phyloP scores from a whole-genome alignment of 768 basidiomycete genomes.

The Sarcodon aspratus region DNA sequence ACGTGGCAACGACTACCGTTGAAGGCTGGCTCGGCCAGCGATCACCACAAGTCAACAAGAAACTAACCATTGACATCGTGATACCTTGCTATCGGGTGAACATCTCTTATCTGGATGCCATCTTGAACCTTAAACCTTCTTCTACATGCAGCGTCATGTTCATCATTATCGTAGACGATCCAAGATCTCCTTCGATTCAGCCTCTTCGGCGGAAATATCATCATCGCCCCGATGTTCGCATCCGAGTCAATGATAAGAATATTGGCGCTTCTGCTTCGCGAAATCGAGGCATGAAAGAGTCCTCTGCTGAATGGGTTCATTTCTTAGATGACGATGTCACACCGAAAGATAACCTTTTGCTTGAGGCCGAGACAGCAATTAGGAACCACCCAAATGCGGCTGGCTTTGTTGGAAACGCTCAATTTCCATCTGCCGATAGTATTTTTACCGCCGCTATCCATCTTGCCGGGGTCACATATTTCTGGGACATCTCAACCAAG shows the following conservation, averaged over 20 bases:
- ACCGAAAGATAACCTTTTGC: slow-evolving; percentile 29
- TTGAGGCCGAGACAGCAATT: slow-evolving; percentile 35
- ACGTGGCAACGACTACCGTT: slow-evolving; percentile 24
- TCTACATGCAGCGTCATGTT: slow-evolving; percentile 36
- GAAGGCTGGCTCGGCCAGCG: slow-evolving; percentile 24
- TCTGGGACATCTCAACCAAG: slow-evolving; percentile 51
- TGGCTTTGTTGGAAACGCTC: slow-evolving; percentile 41
- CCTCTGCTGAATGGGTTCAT: slow-evolving; percentile 42
- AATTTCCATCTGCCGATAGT: slow-evolving; percentile 34
- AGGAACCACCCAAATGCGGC: slow-evolving; percentile 33
- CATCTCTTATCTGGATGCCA: slow-evolving; percentile 27
- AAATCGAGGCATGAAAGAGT: slow-evolving; percentile 43
- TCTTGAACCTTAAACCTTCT: slow-evolving; percentile 34
- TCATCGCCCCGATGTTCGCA: slow-evolving; percentile 37
- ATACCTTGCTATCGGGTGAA: slow-evolving; percentile 48
- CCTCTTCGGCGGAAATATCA: slow-evolving; percentile 28
- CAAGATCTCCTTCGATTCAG: slow-evolving; percentile 25
- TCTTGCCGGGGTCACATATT: slow-evolving; percentile 45
- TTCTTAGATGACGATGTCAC: slow-evolving; percentile 54
- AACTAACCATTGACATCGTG: slow-evolving; percentile 41
- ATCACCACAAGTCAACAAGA: slow-evolving; percentile 15
- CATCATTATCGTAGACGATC: slow-evolving; percentile 48
- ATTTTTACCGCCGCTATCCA: slow-evolving; percentile 45
- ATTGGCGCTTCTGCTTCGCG: slow-evolving; percentile 42
- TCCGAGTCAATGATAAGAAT: slow-evolving; percentile 36